A percentile compares a stretch with the other conserved stretches of the same genome.
Conservation (phyloP, 768 basidiomycete genomes). For the Obba rivulosa region DNA sequence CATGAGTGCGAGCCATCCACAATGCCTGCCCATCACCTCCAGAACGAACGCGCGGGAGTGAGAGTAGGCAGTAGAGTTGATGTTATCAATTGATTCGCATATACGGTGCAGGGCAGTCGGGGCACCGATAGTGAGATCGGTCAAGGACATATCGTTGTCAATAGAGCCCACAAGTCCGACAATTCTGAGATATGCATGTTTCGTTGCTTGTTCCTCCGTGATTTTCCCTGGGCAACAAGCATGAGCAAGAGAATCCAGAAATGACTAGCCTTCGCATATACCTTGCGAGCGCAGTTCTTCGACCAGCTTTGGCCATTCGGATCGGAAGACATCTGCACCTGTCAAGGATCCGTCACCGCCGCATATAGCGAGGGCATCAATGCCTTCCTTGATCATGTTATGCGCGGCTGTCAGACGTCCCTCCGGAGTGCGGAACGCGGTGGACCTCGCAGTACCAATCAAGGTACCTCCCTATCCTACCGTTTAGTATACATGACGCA, state of each 20-base stretch:
- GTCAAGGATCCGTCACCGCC: slow-evolving; percentile 97
- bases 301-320: slow-evolving; percentile 91
- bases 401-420: slow-evolving; percentile 85
- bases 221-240: slow-evolving; percentile 50
- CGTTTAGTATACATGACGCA: neutral
- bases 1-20: slow-evolving; percentile 96
- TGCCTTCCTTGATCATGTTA: slow-evolving; percentile 94
- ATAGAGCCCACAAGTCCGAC: slow-evolving; percentile 99
- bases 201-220: slow-evolving; percentile 61
- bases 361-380: slow-evolving; percentile 94
- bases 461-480: slow-evolving; percentile 78
- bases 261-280: slow-evolving; percentile 19
- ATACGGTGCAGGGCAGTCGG: slow-evolving; percentile 94
- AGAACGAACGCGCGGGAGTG: slow-evolving; percentile 97
- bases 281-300: slow-evolving; percentile 60
- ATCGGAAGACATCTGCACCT: slow-evolving; percentile 89
- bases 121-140: slow-evolving; percentile 95
- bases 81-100: slow-evolving; percentile 97
- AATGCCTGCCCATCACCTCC: slow-evolving; percentile 99
- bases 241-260: neutral
- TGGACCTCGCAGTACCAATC: slow-evolving; percentile 89
- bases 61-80: slow-evolving; percentile 92
- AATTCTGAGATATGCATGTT: slow-evolving; percentile 83
- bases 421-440: slow-evolving; percentile 77
- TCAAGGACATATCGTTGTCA: slow-evolving; percentile 99